Base-by-base conservation (phyloP, 441 rosid species). In the Aleurites moluccanus region DNA sequence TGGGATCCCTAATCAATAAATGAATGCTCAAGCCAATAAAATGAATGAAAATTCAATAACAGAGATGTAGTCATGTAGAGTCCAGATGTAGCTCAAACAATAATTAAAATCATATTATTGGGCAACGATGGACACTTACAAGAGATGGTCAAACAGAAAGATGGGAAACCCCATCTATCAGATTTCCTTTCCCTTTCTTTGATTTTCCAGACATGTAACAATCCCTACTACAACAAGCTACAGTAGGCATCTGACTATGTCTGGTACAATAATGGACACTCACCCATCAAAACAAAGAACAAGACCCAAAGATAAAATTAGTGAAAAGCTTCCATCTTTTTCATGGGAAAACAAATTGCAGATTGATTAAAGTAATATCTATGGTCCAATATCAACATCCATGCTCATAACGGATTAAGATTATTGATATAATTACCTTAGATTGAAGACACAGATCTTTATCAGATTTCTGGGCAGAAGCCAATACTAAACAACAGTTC, bases 21-120 rank as follows among this genome's bases (percentile, higher is more conserved):
- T 6, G 40, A 38, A 52, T 16, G 56, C 15, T 52, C 56, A 52
- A 52, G 21, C 21, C 20, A 52, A 52, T 18, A 52, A 10, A 45
- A 10, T 11, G 15, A 45, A 13, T 14, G 50, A 4, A 52, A 16
- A 52, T 16, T 52, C 56, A 20, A 52, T 3, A 2, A 38, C 6
- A 23, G 1, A 64, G 2, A 80, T 89, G 80, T n/a, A n/a, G n/a
- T n/a, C n/a, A n/a, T n/a, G n/a, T 85, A 75, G 87, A 0, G 83
- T 84, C 82, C 90, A 89, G 89, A 89, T 89, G 90, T 87, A 89
- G 91, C 90, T 73, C 83, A 74, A 60, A 80, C 50, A 88, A 82
- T 73, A 85, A 86, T 77, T 27, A 66, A 66, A 78, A 28, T 4
- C 9, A 78, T 79, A 77, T 10, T 78, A 85, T 71, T 73, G 86